Percentiles rank a stretch among this genome's conserved stretches.
Conservation (phyloP, 495 filamentous ascomycete genomes). For the Hypoxylon cercidicola region DNA sequence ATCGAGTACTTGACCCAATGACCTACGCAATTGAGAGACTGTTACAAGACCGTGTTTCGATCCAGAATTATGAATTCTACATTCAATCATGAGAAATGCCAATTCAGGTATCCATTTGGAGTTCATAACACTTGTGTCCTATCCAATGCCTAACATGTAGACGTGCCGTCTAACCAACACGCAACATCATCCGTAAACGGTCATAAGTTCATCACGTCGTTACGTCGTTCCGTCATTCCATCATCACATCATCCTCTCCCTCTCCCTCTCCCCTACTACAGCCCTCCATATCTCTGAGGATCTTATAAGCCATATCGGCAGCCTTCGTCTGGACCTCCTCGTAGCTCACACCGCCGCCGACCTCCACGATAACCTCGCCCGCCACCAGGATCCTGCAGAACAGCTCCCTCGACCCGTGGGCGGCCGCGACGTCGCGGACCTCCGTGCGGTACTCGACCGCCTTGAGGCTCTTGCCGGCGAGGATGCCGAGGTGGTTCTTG, state of each 20-base stretch:
- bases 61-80: too few species aligned
- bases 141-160: too few species aligned
- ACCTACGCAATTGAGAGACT: too few species aligned
- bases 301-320: constrained; percentile 58
- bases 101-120: too few species aligned
- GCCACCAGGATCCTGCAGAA: constrained; percentile 64
- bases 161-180: background rate
- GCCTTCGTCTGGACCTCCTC: constrained; percentile 68
- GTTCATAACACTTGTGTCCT: too few species aligned
- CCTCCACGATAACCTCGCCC: constrained; percentile 55
- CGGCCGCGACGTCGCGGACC: constrained; percentile 7
- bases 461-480: constrained; percentile 57
- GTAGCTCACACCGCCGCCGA: constrained; percentile 57
- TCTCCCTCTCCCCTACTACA: background rate
- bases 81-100: too few species aligned
- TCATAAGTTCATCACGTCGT: background rate
- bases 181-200: background rate
- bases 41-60: too few species aligned
- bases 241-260: background rate
- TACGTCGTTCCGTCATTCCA: background rate
- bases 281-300: constrained; percentile 5
- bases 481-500: constrained; percentile 71
- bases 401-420: constrained; percentile 44
- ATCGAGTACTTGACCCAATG: too few species aligned
- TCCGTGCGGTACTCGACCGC: constrained; percentile 62